Evolutionary conservation across 2,329 filamentous ascomycete species (phyloP).

Genomic region (Nothophoma quercina): DNA sequence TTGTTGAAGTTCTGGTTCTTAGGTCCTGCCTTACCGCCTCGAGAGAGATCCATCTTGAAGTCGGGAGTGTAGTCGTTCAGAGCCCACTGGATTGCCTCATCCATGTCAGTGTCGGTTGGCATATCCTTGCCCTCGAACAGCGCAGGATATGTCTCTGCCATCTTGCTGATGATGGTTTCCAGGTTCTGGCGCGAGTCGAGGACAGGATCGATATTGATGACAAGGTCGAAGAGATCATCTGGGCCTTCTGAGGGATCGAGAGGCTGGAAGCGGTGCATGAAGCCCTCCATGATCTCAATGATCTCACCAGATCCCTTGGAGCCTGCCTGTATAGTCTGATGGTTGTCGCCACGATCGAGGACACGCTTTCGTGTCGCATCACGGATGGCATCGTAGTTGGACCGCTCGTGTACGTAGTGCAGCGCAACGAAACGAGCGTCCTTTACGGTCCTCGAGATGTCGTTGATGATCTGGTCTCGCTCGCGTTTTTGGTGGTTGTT

Average conservation of each 20-base stretch:
- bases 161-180: constrained; percentile 74
- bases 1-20: constrained; percentile 43
- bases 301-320: constrained; percentile 77
- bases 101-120: constrained; percentile 76
- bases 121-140: constrained; percentile 68
- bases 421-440: constrained; percentile 80
- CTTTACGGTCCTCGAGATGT: constrained; percentile 69
- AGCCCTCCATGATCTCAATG: constrained; percentile 92
- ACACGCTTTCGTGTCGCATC: constrained; percentile 80
- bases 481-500: constrained; percentile 94
- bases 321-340: constrained; percentile 94
- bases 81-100: constrained; percentile 78
- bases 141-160: constrained; percentile 80
- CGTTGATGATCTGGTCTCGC: constrained; percentile 83
- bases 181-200: constrained; percentile 84
- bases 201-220: constrained; percentile 84
- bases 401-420: constrained; percentile 80
- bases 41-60: constrained; percentile 76
- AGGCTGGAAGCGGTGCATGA: constrained; percentile 84
- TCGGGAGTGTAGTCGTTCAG: constrained; percentile 79
- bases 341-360: constrained; percentile 87
- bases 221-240: constrained; percentile 80
- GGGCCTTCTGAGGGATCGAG: constrained; percentile 72
- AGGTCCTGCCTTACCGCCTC: constrained; percentile 40
- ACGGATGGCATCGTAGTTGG: constrained; percentile 74